Base-by-base conservation (phyloP, 192 early-diverging fungal species). In the Entomortierella chlamydospora region DNA sequence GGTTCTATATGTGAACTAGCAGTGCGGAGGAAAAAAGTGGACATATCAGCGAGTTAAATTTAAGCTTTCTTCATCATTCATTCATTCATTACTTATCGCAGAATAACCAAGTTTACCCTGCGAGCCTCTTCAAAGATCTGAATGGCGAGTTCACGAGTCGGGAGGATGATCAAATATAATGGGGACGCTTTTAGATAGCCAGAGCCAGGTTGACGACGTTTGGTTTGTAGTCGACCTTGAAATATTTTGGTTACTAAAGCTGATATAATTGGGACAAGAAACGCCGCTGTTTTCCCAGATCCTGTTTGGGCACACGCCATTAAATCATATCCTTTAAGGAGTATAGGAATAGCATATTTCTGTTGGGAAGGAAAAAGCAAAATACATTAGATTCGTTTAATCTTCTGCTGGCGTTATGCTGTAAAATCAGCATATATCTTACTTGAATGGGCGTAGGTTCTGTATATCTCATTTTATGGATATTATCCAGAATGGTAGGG, bases 271-370 rank as follows among this genome's bases (percentile, higher is more conserved):
- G 94, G 94, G 22, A 95, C 70, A 31, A 95, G 77, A 70, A 95
- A 95, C 6, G 93, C 93, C 8, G 90, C 94, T 9, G 94, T 95
- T 74, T 95, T 91, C 26, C 91, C 88, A n/a, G 86, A 90, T n/a
- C 84, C 89, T 25, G 94, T 95, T 64, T 95, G 94, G 18, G 94
- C 94, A 72, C 94, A 95, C 6, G 94, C 94, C 93, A 95, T 95
- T 62, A 95, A 56, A 64, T 95, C 94, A 64, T 89, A 82, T 37
- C 87, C 87, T n/a, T 57, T 72, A 33, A 83, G 67, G 20, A 94
- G 67, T 37, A 90, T 87, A 6, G 88, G 90, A 57, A 88, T 83
- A 9, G 91, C 87, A 49, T 86, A 82, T 62, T 87, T 85, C 83
- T 90, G 63, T 41, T 8, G 41, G 33, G 61, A 63, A 61, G 42